Percentiles rank a stretch among this genome's conserved stretches.
Evolutionary conservation across 257 asterid genomes (phyloP).

Genomic region (Thymus mandschuricus): DNA sequence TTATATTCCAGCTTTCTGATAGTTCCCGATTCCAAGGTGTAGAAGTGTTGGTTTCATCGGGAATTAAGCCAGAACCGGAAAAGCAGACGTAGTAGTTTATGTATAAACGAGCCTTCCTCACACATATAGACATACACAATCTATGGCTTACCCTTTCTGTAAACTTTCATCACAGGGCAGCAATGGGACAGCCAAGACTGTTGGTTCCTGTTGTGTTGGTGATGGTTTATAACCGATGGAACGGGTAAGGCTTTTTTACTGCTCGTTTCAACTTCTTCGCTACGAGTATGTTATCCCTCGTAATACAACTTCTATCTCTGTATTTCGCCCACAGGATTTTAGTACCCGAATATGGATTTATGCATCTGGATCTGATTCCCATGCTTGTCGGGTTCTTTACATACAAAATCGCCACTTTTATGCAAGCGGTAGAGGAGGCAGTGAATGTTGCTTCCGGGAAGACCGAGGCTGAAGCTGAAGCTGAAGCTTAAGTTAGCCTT

Average conservation of each 20-base stretch:
- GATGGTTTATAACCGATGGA: conserved; percentile 90
- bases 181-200: no score
- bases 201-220: conserved; percentile 86
- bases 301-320: not conserved
- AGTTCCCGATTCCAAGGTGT: not conserved
- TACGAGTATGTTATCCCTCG: not conserved
- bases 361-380: conserved; percentile 84
- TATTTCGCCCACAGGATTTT: conserved; percentile 55
- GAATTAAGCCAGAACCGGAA: not conserved
- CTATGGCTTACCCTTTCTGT: not conserved
- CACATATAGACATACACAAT: not conserved
- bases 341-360: conserved; percentile 78
- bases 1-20: not conserved
- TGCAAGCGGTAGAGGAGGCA: conserved; percentile 71
- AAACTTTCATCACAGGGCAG: conserved; percentile 66
- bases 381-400: no score
- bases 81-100: not conserved
- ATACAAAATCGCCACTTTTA: conserved; percentile 80
- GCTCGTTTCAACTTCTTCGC: not conserved
- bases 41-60: not conserved
- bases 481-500: conserved; percentile 33
- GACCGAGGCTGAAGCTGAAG: no score
- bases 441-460: conserved; percentile 42
- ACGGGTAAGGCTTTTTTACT: conserved; percentile 56
- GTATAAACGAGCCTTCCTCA: no score